Evolutionary conservation across 768 basidiomycete species (phyloP).

Genomic region (Fomitopsis pulvina): DNA sequence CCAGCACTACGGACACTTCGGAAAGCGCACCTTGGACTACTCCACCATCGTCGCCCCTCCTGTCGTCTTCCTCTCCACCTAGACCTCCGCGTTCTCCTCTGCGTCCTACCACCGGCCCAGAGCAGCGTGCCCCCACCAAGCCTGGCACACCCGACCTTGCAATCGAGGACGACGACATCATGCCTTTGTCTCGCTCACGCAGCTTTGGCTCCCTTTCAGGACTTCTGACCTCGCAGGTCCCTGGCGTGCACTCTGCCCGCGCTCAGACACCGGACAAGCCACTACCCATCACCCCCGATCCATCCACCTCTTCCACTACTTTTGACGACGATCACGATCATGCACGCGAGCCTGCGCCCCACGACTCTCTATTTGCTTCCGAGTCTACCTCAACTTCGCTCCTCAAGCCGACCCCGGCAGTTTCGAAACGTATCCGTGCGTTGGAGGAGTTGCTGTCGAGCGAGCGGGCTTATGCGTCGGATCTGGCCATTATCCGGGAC

Average conservation of each 20-base stretch:
- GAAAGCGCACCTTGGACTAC: conserved; percentile 9
- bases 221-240: conserved; percentile 12
- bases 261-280: conserved; percentile 21
- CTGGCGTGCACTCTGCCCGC: conserved; percentile 2
- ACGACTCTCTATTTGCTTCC: conserved; percentile 14
- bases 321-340: conserved; percentile 2
- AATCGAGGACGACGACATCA: conserved; percentile 10
- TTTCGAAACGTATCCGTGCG: conserved; percentile 72
- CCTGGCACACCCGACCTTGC: conserved; percentile 3
- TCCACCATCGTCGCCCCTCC: conserved; percentile 18
- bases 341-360: conserved; percentile 6
- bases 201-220: conserved; percentile 23
- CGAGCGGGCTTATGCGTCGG: conserved; percentile 78
- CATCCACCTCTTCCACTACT: conserved; percentile 10
- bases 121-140: conserved; percentile 9
- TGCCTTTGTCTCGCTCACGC: conserved; percentile 21
- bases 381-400: conserved; percentile 1
- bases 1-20: conserved; percentile 11
- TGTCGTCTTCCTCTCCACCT: conserved; percentile 16
- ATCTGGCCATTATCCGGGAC: conserved; percentile 70
- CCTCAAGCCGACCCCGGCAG: conserved; percentile 6
- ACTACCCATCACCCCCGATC: conserved; percentile 23
- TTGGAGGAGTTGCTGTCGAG: conserved; percentile 72
- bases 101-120: conserved; percentile 14
- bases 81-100: conserved; percentile 26